Evolutionary conservation across 1,284 basidiomycete genomes (phyloP).

Genomic region (Cutaneotrichosporon mucoides): DNA sequence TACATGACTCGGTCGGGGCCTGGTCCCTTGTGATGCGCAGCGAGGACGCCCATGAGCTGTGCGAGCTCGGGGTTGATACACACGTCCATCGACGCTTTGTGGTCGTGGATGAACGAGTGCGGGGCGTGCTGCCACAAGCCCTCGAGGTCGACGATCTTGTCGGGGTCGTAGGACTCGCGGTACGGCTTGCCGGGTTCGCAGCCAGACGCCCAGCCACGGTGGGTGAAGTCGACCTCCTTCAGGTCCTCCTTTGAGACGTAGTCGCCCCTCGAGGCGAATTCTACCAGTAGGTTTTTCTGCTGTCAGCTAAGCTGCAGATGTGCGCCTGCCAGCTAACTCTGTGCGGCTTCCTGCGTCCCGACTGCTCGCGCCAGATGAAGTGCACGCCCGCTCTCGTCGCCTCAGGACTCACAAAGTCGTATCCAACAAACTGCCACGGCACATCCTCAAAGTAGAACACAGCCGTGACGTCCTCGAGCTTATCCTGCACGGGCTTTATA

Average conservation of each 20-base stretch:
- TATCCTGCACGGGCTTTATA: constrained; percentile 26
- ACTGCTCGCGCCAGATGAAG: too few relatives aligned
- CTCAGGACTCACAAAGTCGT: constrained; percentile 40
- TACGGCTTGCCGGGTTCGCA: constrained; percentile 43
- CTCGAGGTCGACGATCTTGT: constrained; percentile 29
- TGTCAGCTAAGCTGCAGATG: constrained; percentile 5
- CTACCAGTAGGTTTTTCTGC: constrained; percentile 33
- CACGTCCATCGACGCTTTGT: constrained; percentile 57
- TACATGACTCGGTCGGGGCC: constrained; percentile 52
- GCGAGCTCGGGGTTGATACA: constrained; percentile 57
- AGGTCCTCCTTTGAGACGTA: constrained; percentile 26
- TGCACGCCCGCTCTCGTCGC: too few relatives aligned
- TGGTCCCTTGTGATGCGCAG: constrained; percentile 54
- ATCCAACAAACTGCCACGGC: constrained; percentile 46
- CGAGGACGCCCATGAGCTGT: constrained; percentile 58
- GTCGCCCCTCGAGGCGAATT: constrained; percentile 34
- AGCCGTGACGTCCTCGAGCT: constrained; percentile 34
- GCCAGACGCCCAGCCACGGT: constrained; percentile 44
- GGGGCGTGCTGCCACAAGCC: constrained; percentile 27
- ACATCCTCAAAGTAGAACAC: constrained; percentile 44
- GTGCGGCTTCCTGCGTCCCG: too few relatives aligned
- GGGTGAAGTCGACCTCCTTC: constrained; percentile 31
- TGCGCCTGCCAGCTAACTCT: too few relatives aligned
- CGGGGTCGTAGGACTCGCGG: constrained; percentile 29
- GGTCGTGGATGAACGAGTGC: constrained; percentile 43